Evolutionary conservation across 176 grass and related monocot species (phyloP), one percentile per base, ranked within the genome.

Genomic region (Aegilops bicornis): DNA sequence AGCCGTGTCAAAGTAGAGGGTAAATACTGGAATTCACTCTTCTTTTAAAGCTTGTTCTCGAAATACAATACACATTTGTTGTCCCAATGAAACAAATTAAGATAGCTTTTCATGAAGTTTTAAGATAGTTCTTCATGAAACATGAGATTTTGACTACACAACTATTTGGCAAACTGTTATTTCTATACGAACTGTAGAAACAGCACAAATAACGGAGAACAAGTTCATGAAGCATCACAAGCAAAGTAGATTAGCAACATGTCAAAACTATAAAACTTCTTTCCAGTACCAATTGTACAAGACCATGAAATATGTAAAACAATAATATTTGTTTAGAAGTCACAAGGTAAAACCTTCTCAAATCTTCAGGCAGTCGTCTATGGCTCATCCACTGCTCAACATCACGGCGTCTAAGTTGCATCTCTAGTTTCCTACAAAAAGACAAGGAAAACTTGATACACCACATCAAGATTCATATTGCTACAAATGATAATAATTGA

Each of bases 341-440:
- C 66, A 60, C 66, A 10, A 81, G 76, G 35, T 86, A 43, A 22
- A 91, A 98, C 97, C 92, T 96, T 89, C 94, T 92, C 82, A 98
- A 91, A 79, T 92, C 70, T 85, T 85, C 97, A 72, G 97, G 97
- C 83, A 98, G 80, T 37, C 94, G 92, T 64, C 97, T 86, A 87
- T 96, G 95, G 88, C 95, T 98, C 93, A 98, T 98, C 95, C 93
- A 98, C 78, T 88, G 85, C 77, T 98, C 97, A 90, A 98, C 97
- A 87, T 98, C 97, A 87, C 94, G 97, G 7, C 86, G 88, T 78
- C 97, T 93, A 84, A 98, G 92, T 88, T 98, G 97, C 97, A 98
- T 98, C 82, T 96, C 97, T 64, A 98, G 78, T 88, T 54, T 98
- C 89, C 96, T 98, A 77, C 35, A 31, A 42, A 37, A 85, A 85